Evolutionary conservation across 1,284 basidiomycete species (phyloP).

Genomic region (Trametes sp.): DNA sequence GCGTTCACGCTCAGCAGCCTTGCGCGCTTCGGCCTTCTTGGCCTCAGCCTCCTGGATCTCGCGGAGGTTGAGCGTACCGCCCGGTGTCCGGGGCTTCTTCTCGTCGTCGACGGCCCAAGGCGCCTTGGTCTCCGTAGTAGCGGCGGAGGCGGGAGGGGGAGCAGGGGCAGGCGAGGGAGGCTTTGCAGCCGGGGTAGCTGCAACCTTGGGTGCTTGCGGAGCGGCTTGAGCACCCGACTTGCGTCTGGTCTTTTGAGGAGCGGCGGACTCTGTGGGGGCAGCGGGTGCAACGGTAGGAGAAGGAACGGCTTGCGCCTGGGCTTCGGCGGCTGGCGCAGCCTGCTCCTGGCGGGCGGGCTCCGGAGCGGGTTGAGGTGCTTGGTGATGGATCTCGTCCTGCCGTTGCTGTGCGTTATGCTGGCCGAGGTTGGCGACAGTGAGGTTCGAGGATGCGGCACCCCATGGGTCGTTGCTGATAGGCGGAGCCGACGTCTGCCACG

Average conservation of each 20-base stretch:
- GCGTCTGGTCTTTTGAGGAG: slow-evolving; percentile 40
- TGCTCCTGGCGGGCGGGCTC: slow-evolving; percentile 25
- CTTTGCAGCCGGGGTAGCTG: slow-evolving; percentile 21
- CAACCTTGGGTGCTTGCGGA: slow-evolving; percentile 23
- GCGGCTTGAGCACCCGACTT: slow-evolving; percentile 33
- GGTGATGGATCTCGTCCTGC: slow-evolving; percentile 36
- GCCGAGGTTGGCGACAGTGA: slow-evolving; percentile 64
- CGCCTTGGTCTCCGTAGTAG: slow-evolving; percentile 51
- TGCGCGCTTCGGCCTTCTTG: slow-evolving; percentile 80
- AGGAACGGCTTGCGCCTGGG: slow-evolving; percentile 22
- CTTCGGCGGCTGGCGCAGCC: slow-evolving; percentile 12
- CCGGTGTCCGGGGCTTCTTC: slow-evolving; percentile 56
- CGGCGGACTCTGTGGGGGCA: slow-evolving; percentile 25
- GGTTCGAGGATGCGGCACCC: slow-evolving; percentile 55
- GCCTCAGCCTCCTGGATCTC: slow-evolving; percentile 97
- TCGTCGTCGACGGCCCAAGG: slow-evolving; percentile 73
- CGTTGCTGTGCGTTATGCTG: slow-evolving; percentile 62
- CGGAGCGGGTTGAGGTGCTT: slow-evolving; percentile 16
- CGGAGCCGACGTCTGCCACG: slow-evolving; percentile 60
- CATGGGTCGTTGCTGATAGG: slow-evolving; percentile 53
- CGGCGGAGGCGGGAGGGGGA: not conserved
- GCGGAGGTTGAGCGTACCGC: slow-evolving; percentile 74
- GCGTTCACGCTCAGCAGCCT: slow-evolving; percentile 70
- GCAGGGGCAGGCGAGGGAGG: slow-evolving; percentile 37
- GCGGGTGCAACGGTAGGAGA: slow-evolving; percentile 38